Percentiles rank a stretch among this genome's conserved stretches.
Conservation (phyloP, 176 grass and related monocot genomes). For the sorghum (Sorghum bicolor) region Sorghum_bicolor_NCBIv3 NC_012877.2:4683001-4683500, state of each 20-base stretch:
- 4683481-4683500: background rate
- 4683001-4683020: constrained; percentile 81
- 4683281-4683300: constrained; percentile 45
- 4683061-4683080: constrained; percentile 88
- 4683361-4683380: background rate
- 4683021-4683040: constrained; percentile 73
- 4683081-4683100: constrained; percentile 64
- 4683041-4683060: constrained; percentile 93
- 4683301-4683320: constrained; percentile 42
- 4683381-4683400: constrained; percentile 15
- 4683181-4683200: constrained; percentile 42
- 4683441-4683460: background rate
- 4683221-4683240: constrained; percentile 31
- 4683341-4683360: constrained; percentile 25
- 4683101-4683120: constrained; percentile 43
- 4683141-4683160: constrained; percentile 19
- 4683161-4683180: constrained; percentile 35
- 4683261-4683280: constrained; percentile 36
- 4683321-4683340: constrained; percentile 45
- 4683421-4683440: background rate
- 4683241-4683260: constrained; percentile 58
- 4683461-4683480: background rate
- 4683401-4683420: background rate
- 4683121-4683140: background rate
- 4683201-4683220: constrained; percentile 19